Evolutionary conservation across 257 asterid species (phyloP), one percentile per base, ranked within the genome.

Genomic region (Primulina huaijiensis): DNA sequence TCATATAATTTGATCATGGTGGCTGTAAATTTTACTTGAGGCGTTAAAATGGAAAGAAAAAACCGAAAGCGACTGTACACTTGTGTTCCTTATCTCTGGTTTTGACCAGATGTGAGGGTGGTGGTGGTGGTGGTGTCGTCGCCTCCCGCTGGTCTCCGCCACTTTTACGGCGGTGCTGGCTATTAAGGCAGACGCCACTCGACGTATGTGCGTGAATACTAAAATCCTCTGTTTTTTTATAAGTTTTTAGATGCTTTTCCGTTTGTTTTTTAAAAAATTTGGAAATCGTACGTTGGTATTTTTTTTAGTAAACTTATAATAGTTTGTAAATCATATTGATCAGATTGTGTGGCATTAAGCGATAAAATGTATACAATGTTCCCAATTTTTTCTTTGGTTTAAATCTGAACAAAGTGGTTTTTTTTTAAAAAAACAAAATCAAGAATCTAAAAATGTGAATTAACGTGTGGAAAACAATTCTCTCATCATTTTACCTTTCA

Each of bases 51-150:
- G 53, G 46, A 14, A 53, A 52, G 76, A 23, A 38, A 27, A 33
- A 8, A 34, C 38, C 38, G 38, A 34, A 34, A 34, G 7, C 12
- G 77, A 75, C 67, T 34, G 77, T 74, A 60, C 72, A 75, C 69
- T 20, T 6, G 21, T 55, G 77, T 38, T 53, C 37, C 64, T n/a
- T 61, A 61, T 33, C 25, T 43, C 31, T 14, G 53, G 19, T 43
- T 11, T 43, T 11, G 6, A 43, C n/a, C 19, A 14, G 1, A 19
- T 4, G 6, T 14, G 53, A 7, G 20, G 57, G 57, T 50, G 21
- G 21, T 50, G 57, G 21, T 8, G 57, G 57, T 50, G 21, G 21
- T 50, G 57, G 21, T 8, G 57, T 17, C 20, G 57, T 17, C 20
- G 21, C 8, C 4, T 17, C 7, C 19, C 55, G 55, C 7, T 12